phyloP scores from a whole-genome alignment of 2,329 filamentous ascomycete species.

The Hyphodiscus sp. region DNA sequence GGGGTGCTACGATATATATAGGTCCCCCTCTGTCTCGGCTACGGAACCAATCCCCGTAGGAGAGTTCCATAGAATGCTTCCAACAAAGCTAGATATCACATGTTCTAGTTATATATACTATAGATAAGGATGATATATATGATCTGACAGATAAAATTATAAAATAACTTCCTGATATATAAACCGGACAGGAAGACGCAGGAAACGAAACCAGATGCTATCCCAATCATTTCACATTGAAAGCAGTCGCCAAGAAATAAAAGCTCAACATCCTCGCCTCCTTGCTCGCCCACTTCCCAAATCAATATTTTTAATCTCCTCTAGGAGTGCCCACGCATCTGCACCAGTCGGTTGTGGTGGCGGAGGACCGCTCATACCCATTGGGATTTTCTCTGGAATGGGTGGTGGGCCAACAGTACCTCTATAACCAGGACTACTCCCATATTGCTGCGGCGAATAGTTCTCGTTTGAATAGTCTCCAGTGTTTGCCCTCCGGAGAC shows the following conservation, averaged over 20 bases:
- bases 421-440: slow-evolving; percentile 27
- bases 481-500: slow-evolving; percentile 22
- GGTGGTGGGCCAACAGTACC: slow-evolving; percentile 43
- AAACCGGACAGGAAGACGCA: no score
- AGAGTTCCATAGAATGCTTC: no score
- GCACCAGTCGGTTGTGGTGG: slow-evolving; percentile 29
- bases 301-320: slow-evolving; percentile 65
- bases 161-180: no score
- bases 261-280: slow-evolving; percentile 13
- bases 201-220: no score
- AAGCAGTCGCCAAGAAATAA: slow-evolving; percentile 2
- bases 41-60: no score
- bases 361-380: slow-evolving; percentile 41
- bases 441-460: slow-evolving; percentile 24
- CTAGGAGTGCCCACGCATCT: slow-evolving; percentile 52
- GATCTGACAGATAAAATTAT: no score
- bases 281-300: slow-evolving; percentile 50
- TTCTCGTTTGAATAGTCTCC: slow-evolving; percentile 26
- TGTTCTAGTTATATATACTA: no score
- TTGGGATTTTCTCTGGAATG: slow-evolving; percentile 64
- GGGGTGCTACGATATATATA: no score
- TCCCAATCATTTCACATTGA: slow-evolving; percentile 1
- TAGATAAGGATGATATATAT: no score
- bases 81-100: no score
- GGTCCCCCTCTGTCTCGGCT: no score